phyloP scores from a whole-genome alignment of 2,329 filamentous ascomycete species.

The Cordyceps militaris region DNA sequence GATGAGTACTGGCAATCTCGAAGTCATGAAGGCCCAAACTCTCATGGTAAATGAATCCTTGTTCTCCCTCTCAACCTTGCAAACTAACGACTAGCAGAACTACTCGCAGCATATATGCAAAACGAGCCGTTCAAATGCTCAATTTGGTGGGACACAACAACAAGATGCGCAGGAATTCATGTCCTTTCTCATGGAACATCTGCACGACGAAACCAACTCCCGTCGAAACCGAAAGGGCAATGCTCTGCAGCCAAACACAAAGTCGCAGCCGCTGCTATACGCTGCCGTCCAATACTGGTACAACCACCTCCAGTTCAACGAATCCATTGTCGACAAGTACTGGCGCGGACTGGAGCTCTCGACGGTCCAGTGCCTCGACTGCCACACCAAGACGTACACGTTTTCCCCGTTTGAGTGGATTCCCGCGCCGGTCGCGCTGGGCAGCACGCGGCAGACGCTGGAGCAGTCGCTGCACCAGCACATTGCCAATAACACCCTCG shows the following conservation, averaged over 20 bases:
- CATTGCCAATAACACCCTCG: constrained; percentile 59
- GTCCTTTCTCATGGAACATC: constrained; percentile 69
- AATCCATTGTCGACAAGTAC: constrained; percentile 70
- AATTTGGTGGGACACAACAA: constrained; percentile 68
- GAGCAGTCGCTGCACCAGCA: constrained; percentile 64
- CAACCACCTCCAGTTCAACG: constrained; percentile 60
- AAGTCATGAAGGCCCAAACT: constrained; percentile 35
- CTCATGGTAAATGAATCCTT: constrained; percentile 43
- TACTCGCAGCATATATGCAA: constrained; percentile 41
- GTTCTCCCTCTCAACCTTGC: constrained; percentile 13
- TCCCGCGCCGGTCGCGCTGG: constrained; percentile 32
- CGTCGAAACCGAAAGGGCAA: constrained; percentile 36
- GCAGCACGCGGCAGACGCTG: constrained; percentile 28
- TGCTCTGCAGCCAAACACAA: constrained; percentile 26
- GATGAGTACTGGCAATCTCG: constrained; percentile 45
- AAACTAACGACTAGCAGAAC: constrained; percentile 34
- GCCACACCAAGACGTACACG: constrained; percentile 42
- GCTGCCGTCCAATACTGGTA: constrained; percentile 71
- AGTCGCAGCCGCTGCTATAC: constrained; percentile 32
- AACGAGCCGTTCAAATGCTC: constrained; percentile 20
- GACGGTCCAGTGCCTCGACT: constrained; percentile 59
- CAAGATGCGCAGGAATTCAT: constrained; percentile 92
- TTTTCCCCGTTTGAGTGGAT: constrained; percentile 49
- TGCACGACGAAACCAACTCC: constrained; percentile 79
- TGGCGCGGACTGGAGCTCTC: constrained; percentile 73